Conservation (phyloP, 78 protist species). For the Dictyostelium purpureum region DNA sequence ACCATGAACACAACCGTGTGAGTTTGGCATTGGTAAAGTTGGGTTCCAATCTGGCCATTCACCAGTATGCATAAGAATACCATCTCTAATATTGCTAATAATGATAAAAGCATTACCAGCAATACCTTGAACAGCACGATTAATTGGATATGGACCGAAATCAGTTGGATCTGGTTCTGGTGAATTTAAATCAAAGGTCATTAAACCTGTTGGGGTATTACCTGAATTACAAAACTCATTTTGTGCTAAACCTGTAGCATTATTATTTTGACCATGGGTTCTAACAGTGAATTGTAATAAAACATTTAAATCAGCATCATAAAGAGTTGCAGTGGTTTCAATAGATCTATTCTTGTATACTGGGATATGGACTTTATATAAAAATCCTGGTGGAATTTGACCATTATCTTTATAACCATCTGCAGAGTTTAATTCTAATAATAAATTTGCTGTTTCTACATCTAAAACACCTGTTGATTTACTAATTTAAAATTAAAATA, state of each 20-base stretch:
- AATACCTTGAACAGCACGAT: constrained; percentile 72
- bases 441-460: constrained; percentile 30
- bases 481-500: neutral
- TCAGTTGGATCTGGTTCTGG: constrained; percentile 76
- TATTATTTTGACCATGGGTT: constrained; percentile 70
- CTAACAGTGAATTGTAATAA: constrained; percentile 61
- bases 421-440: neutral
- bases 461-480: constrained; percentile 21
- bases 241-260: constrained; percentile 5
- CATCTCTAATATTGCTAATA: constrained; percentile 61
- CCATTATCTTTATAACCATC: constrained; percentile 84
- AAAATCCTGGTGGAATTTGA: constrained; percentile 59
- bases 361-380: constrained; percentile 79
- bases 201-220: constrained; percentile 79
- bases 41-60: constrained; percentile 82
- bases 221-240: constrained; percentile 67
- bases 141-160: constrained; percentile 82
- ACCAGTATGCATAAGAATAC: constrained; percentile 83
- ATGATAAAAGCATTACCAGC: constrained; percentile 75
- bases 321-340: constrained; percentile 75
- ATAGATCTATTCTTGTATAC: constrained; percentile 66
- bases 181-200: constrained; percentile 78
- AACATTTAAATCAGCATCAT: constrained; percentile 30
- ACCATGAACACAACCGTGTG: constrained; percentile 82
- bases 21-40: constrained; percentile 81